These are phyloP conservation scores for Verticillium longisporum DNA, from an alignment of 2,329 filamentous ascomycete genomes.

Conservation along the genomic window DNA sequence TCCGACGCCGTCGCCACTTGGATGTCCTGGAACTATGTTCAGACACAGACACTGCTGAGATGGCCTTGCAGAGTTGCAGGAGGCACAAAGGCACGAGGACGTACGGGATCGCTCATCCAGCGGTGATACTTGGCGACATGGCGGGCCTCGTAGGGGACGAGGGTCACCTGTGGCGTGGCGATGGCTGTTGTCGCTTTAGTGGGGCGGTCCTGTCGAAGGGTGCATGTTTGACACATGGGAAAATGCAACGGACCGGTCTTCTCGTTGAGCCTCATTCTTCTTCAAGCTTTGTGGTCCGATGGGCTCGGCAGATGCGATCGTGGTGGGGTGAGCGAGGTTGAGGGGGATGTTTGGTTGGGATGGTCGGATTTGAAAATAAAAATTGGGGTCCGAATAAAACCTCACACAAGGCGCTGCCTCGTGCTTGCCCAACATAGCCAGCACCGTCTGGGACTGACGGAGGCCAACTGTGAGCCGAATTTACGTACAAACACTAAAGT, in stretches of 20 bases:
- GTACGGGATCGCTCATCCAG: constrained; percentile 83
- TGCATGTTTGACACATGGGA: background rate
- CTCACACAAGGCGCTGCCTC: background rate
- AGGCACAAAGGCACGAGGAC: constrained; percentile 4
- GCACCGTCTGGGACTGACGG: background rate
- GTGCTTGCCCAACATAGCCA: no score
- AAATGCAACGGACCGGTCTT: constrained; percentile 26
- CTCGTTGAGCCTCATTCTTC: constrained; percentile 37
- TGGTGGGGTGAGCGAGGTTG: background rate
- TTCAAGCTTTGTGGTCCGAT: background rate
- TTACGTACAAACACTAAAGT: background rate
- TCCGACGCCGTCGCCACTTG: constrained; percentile 85
- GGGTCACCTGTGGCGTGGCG: constrained; percentile 55
- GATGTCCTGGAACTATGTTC: constrained; percentile 48
- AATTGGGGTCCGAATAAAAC: background rate
- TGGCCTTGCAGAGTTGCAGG: no score
- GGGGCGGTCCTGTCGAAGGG: background rate
- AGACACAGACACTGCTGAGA: no score
- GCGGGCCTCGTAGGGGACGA: constrained; percentile 77
- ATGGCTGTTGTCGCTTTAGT: constrained; percentile 46
- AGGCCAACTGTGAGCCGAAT: background rate
- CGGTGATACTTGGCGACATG: constrained; percentile 79
- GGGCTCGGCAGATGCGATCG: background rate
- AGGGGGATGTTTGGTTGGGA: background rate
- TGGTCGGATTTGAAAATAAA: background rate